Evolutionary conservation across 305 asterid genomes (phyloP).

Genomic region (Caryopteris hybrid): DNA sequence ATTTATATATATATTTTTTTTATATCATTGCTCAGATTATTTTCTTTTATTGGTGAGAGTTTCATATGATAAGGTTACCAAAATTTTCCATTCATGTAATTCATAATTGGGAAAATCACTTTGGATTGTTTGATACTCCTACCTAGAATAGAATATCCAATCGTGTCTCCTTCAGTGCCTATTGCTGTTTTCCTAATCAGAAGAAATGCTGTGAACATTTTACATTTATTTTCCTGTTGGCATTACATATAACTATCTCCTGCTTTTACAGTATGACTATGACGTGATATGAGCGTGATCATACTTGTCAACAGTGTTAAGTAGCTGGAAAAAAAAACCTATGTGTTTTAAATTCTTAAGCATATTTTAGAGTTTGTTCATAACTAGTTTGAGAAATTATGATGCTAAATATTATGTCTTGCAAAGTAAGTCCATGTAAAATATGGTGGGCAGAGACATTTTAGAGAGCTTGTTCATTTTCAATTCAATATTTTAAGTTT

Average conservation of each 20-base stretch:
- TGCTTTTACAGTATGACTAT: background rate
- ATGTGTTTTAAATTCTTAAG: background rate
- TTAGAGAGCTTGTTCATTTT: background rate
- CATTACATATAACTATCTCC: background rate
- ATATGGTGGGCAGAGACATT: background rate
- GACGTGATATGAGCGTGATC: background rate
- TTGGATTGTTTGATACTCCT: slow-evolving; percentile 7
- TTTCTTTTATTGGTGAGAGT: background rate
- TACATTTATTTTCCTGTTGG: background rate
- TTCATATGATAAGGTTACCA: background rate
- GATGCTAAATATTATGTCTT: background rate
- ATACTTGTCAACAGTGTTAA: background rate
- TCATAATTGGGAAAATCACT: slow-evolving; percentile 1
- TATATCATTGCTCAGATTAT: background rate
- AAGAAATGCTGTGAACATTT: too few relatives aligned
- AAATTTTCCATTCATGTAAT: background rate
- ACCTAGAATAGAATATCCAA: background rate
- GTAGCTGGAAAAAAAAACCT: too few relatives aligned
- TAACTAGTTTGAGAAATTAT: background rate
- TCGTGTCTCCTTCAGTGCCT: background rate
- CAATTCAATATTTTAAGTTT: slow-evolving; percentile 1
- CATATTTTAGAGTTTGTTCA: background rate
- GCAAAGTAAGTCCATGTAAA: background rate
- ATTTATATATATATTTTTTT: background rate
- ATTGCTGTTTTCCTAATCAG: background rate